Conservation (phyloP, 2,329 filamentous ascomycete species). For the Colletotrichum plurivorum region DNA sequence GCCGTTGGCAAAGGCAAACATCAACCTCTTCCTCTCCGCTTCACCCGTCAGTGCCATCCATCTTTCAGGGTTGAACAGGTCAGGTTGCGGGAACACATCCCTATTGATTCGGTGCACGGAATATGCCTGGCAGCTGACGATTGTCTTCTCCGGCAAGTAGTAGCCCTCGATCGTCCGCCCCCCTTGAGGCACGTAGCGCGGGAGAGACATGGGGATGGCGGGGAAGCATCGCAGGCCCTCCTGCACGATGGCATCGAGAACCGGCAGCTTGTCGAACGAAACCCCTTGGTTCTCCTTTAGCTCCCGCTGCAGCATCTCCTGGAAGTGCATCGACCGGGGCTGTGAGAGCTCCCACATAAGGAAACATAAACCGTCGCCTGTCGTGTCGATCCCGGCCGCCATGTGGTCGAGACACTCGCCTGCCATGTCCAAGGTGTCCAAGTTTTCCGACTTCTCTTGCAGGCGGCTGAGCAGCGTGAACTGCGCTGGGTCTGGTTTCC, state of each 20-base stretch:
- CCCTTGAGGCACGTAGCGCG: conserved; percentile 68
- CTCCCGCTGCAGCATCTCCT: conserved; percentile 68
- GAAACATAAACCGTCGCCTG: conserved; percentile 78
- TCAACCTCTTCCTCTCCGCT: conserved; percentile 73
- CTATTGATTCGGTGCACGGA: conserved; percentile 72
- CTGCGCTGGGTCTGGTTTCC: conserved; percentile 59
- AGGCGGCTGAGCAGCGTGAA: conserved; percentile 74
- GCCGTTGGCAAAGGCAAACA: conserved; percentile 77
- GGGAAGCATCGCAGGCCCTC: conserved; percentile 75
- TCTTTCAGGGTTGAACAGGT: conserved; percentile 83
- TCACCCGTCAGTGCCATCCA: conserved; percentile 85
- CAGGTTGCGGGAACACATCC: conserved; percentile 83
- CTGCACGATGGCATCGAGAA: conserved; percentile 74
- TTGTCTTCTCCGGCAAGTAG: conserved; percentile 65
- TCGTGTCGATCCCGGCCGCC: conserved; percentile 80
- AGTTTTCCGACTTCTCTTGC: conserved; percentile 60
- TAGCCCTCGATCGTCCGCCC: conserved; percentile 70
- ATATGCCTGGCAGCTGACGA: conserved; percentile 74
- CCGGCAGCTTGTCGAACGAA: conserved; percentile 65
- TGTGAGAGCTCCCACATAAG: conserved; percentile 80
- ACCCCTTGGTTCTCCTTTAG: conserved; percentile 57
- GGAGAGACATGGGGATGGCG: conserved; percentile 77
- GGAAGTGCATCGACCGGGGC: conserved; percentile 65
- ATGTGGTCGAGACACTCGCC: conserved; percentile 81
- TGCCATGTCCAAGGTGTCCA: conserved; percentile 69